A percentile compares a stretch with the other conserved stretches of the same genome.
phyloP scores from a whole-genome alignment of 148 eudicot species.

The Rhododendron williamsianum region DNA sequence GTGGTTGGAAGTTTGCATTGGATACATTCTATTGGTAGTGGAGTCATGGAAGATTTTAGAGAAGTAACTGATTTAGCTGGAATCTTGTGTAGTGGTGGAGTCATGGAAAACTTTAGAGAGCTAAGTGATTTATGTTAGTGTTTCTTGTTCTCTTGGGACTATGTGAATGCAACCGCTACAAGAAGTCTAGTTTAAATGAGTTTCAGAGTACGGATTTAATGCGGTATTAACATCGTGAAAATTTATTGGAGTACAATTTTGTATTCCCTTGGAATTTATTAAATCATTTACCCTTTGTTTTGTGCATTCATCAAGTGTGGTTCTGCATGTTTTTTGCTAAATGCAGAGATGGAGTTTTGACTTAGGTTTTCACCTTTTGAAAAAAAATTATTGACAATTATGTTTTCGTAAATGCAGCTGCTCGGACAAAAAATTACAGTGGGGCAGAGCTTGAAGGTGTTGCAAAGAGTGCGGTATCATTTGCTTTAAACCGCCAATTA shows the following conservation, averaged over 20 bases:
- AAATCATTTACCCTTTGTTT: background rate
- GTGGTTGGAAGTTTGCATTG: background rate
- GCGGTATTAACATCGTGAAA: background rate
- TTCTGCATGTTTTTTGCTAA: background rate
- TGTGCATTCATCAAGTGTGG: background rate
- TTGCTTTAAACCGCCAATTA: slow-evolving; percentile 81
- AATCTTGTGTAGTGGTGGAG: background rate
- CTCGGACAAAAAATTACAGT: slow-evolving; percentile 92
- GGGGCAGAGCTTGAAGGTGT: slow-evolving; percentile 99
- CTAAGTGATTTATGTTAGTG: background rate
- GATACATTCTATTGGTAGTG: background rate
- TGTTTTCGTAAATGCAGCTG: slow-evolving; percentile 44
- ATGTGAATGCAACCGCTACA: background rate
- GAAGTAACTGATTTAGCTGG: background rate
- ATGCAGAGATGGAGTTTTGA: background rate
- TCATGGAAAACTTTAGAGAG: background rate
- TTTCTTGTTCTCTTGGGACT: background rate
- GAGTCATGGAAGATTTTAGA: background rate
- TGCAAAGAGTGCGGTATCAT: slow-evolving; percentile 98
- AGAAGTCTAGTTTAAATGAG: background rate
- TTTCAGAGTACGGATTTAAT: background rate
- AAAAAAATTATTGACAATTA: background rate
- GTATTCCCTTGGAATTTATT: background rate
- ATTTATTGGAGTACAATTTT: background rate
- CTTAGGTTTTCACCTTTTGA: background rate